These are phyloP conservation scores for Acrocalymma vagum DNA, from an alignment of 2,329 filamentous ascomycete species.

Conservation along the genomic window DNA sequence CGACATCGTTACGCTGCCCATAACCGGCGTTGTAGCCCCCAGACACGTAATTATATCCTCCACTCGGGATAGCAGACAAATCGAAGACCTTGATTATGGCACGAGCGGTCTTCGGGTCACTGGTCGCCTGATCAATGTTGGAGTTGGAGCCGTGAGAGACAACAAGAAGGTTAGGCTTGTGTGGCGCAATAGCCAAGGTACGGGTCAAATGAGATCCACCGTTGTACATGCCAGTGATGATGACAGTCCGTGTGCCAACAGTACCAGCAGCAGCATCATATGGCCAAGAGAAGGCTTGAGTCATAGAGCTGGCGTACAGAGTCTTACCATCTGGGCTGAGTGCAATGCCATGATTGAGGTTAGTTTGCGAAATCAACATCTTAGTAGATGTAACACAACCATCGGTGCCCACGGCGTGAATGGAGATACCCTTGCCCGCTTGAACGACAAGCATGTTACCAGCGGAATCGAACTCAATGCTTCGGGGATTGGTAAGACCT, in stretches of 20 bases:
- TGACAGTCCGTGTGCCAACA: slow-evolving; percentile 60
- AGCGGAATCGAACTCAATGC: slow-evolving; percentile 39
- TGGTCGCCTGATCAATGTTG: slow-evolving; percentile 67
- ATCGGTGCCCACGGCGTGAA: slow-evolving; percentile 35
- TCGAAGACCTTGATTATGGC: slow-evolving; percentile 72
- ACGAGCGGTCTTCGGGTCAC: slow-evolving; percentile 61
- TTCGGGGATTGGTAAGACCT: slow-evolving; percentile 39
- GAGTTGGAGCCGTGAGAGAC: slow-evolving; percentile 70
- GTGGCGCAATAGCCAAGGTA: slow-evolving; percentile 69
- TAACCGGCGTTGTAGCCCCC: slow-evolving; percentile 63
- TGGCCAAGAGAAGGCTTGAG: slow-evolving; percentile 68
- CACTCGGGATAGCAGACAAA: slow-evolving; percentile 49
- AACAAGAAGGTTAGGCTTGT: slow-evolving; percentile 64
- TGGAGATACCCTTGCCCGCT: slow-evolving; percentile 42
- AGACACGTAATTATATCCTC: slow-evolving; percentile 59
- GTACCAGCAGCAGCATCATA: slow-evolving; percentile 64
- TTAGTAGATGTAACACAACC: slow-evolving; percentile 42
- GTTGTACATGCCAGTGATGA: slow-evolving; percentile 67
- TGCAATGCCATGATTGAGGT: slow-evolving; percentile 61
- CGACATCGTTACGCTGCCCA: slow-evolving; percentile 77
- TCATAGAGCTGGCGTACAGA: slow-evolving; percentile 63
- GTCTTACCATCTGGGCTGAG: slow-evolving; percentile 56
- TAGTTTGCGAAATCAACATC: slow-evolving; percentile 40
- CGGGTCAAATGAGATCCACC: slow-evolving; percentile 68
- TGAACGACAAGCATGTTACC: slow-evolving; percentile 46